Base-by-base conservation (phyloP, 257 asterid genomes). In the Nicotiana obtusifolia region DNA sequence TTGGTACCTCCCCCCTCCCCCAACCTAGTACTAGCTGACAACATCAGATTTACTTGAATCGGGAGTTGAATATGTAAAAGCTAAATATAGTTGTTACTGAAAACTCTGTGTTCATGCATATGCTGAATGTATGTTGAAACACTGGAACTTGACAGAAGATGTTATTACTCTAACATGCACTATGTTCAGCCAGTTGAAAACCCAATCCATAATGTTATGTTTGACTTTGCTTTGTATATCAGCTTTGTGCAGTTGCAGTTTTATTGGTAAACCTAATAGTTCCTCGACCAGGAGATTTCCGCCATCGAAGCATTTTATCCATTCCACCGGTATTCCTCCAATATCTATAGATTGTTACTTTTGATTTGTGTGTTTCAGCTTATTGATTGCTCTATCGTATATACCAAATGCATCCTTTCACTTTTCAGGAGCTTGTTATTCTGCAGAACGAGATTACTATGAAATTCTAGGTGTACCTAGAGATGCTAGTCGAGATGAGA, bases 391-490 rank as follows among this genome's bases (percentile, higher is more conserved):
- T 84, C 14, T 86, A 20, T 69, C 59, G 14, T 69, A 81, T 64
- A 80, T 79, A 62, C 78, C 31, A 71, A 61, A 44, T 52, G 65
- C 82, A 61, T 28, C 16, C 2, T 64, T 60, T 71, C 71, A 16
- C 80, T 81, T 64, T 6, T 69, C 85, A 95, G 99, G 95, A 77
- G 81, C 83, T 80, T 76, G 85, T 82, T 84, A 59, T 77, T 88
- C 93, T 22, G 76, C 71, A 20, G 85, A 88, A 33, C 90, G 87
- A 64, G 96, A 91, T 88, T 88, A 88, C 84, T 95, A 95, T 85
- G 96, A 90, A 83, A 85, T 91, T 80, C 97, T 95, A 64, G 99
- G 97, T 4, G 83, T 95, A 80, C 84, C 99, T 47, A 86, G 83
- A 61, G 90, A 90, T 84, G 92, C 99, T 80, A 88, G 82, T 69